A percentile compares a stretch with the other conserved stretches of the same genome.
Evolutionary conservation across 805 yeast genomes (phyloP).

Genomic region (Candida qinlingensis): DNA sequence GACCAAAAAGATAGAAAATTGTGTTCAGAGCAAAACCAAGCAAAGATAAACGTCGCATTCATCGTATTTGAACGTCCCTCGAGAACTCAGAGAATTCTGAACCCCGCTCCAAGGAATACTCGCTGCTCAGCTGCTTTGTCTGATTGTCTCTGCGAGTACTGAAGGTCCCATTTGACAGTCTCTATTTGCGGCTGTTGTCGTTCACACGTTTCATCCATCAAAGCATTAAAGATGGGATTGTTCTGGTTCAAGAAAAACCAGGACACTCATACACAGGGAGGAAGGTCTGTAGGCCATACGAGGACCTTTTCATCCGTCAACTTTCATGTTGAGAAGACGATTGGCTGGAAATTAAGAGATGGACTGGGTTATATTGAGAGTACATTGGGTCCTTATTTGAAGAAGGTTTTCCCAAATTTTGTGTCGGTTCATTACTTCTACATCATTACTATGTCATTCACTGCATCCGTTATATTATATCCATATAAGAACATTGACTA

Average conservation of each 20-base stretch:
- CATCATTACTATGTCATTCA: conserved; percentile 49
- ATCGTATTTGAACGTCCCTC: no score
- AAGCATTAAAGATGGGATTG: neutral
- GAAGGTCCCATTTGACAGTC: no score
- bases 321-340: conserved; percentile 26
- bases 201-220: no score
- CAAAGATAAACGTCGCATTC: no score
- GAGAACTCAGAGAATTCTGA: no score
- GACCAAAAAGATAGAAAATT: no score
- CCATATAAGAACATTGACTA: conserved; percentile 64
- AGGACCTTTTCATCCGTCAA: conserved; percentile 13
- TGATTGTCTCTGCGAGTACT: no score
- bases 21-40: no score
- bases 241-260: neutral
- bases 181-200: no score
- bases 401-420: conserved; percentile 37
- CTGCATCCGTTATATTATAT: conserved; percentile 72
- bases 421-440: conserved; percentile 70
- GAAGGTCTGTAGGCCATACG: conserved; percentile 4
- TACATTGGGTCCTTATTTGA: conserved; percentile 30
- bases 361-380: conserved; percentile 28
- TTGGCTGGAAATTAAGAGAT: conserved; percentile 37
- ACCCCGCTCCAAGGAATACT: no score
- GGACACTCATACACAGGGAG: neutral
- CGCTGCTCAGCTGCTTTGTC: no score